Evolutionary conservation across 2,329 filamentous ascomycete species (phyloP).

Genomic region (Tolypocladium cylindrosporum): DNA sequence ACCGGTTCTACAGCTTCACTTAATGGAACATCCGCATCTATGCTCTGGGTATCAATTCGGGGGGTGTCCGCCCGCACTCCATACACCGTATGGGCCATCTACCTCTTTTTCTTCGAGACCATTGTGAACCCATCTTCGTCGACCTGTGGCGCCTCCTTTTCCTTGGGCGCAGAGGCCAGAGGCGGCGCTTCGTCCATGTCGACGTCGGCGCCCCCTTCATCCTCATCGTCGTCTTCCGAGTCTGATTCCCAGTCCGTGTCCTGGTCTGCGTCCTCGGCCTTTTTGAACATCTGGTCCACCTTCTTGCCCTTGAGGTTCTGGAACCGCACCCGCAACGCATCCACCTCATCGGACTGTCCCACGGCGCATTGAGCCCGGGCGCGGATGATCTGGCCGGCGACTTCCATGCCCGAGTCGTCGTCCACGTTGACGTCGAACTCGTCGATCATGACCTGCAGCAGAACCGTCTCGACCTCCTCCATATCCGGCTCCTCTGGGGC

Average conservation of each 20-base stretch:
- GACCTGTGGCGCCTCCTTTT: constrained; percentile 59
- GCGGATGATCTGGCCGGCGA: constrained; percentile 63
- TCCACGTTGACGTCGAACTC: constrained; percentile 92
- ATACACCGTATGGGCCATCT: constrained; percentile 16
- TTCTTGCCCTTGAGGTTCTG: constrained; percentile 50
- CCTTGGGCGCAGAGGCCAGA: constrained; percentile 44
- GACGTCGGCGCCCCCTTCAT: constrained; percentile 45
- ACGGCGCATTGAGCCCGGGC: constrained; percentile 54
- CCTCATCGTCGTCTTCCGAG: constrained; percentile 48
- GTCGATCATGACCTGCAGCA: constrained; percentile 87
- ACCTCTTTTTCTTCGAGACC: constrained; percentile 60
- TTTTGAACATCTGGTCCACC: constrained; percentile 42
- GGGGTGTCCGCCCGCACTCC: constrained; percentile 1
- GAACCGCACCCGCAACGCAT: constrained; percentile 53
- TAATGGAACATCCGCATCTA: constrained; percentile 5
- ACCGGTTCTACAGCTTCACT: constrained; percentile 3
- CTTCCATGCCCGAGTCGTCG: constrained; percentile 69
- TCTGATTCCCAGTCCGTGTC: constrained; percentile 54
- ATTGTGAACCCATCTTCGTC: constrained; percentile 77
- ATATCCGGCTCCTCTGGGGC: constrained; percentile 48
- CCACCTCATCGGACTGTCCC: constrained; percentile 56
- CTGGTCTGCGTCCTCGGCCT: constrained; percentile 43
- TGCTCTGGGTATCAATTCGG: constrained; percentile 16
- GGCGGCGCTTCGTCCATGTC: constrained; percentile 62
- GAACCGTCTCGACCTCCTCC: constrained; percentile 72